Conservation (phyloP, 148 eudicot species). For the Cornus controversa region DNA sequence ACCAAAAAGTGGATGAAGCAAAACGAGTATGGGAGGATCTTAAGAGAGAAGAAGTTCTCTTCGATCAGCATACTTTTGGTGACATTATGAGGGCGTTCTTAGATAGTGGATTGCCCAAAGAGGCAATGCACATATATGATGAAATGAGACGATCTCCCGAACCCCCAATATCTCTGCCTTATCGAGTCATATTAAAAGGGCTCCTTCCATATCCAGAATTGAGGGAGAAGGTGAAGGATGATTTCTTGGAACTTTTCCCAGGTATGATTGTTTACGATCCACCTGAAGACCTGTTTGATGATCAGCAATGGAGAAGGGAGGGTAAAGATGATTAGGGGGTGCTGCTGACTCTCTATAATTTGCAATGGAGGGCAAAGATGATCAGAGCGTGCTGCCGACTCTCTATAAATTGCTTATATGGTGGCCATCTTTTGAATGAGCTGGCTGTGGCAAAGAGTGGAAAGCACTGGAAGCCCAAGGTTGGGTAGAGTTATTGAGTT, state of each 20-base stretch:
- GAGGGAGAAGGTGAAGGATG: constrained; percentile 87
- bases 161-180: constrained; percentile 78
- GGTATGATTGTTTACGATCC: constrained; percentile 69
- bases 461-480: too few species aligned
- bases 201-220: constrained; percentile 81
- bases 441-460: background rate
- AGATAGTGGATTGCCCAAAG: constrained; percentile 65
- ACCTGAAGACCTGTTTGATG: constrained; percentile 80
- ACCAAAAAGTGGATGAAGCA: constrained; percentile 69
- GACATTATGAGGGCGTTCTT: constrained; percentile 81
- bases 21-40: constrained; percentile 76
- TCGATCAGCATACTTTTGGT: constrained; percentile 96
- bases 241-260: constrained; percentile 89
- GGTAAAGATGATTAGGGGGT: constrained; percentile 39
- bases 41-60: constrained; percentile 66
- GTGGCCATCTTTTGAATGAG: background rate
- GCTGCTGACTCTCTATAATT: background rate
- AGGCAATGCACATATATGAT: constrained; percentile 81
- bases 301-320: constrained; percentile 44
- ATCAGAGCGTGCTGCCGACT: background rate
- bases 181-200: constrained; percentile 88
- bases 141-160: constrained; percentile 95
- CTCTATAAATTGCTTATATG: background rate
- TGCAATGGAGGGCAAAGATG: constrained; percentile 49
- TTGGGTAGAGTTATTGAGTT: background rate